Base-by-base conservation (phyloP, 176 grass and related monocot genomes). In the Ananas comosus region DNA sequence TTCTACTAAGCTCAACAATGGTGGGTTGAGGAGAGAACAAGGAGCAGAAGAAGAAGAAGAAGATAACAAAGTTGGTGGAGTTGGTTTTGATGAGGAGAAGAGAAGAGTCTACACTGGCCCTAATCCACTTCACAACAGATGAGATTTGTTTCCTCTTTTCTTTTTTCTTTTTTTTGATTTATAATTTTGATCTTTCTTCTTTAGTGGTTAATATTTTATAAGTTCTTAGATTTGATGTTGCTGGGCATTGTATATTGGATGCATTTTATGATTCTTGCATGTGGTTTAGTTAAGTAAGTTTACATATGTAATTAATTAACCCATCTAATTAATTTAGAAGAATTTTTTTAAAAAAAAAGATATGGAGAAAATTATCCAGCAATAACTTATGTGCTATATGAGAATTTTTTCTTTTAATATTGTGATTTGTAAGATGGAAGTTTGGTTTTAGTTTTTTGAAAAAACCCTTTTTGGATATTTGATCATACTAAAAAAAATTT, bases 111-210 rank as follows among this genome's bases (percentile, higher is more conserved):
- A 68, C 52, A 77, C 65, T 6, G 74, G 74, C 4, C 18, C 74
- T 18, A 77, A 77, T 69, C 74, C 74, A 25, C 74, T 77, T 11
- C 74, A 77, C 16, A 77, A 77, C 74, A 69, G 65, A 77, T 77
- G 51, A 48, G 3, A 29, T 9, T 3, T 71, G 50, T 53, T 42
- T 27, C 22, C 18, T 4, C n/a, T 22, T n/a, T 68, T 48, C 10
- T 19, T 21, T 2, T 24, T 66, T 12, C 3, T 51, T 48, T 48
- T 9, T 68, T 12, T 14, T 50, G 11, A 48, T 17, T 21, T 9
- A 49, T 51, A 68, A 13, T 68, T 19, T 50, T 22, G 1, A 2
- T 11, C 28, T 6, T 53, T 56, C 8, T 0, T n/a, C 23, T 9
- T 29, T 56, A 5, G 29, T 42, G 4, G 33, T 42, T 42, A 42